These are phyloP conservation scores for Beauveria brongniartii DNA, from an alignment of 2,329 filamentous ascomycete genomes.

Conservation along the genomic window DNA sequence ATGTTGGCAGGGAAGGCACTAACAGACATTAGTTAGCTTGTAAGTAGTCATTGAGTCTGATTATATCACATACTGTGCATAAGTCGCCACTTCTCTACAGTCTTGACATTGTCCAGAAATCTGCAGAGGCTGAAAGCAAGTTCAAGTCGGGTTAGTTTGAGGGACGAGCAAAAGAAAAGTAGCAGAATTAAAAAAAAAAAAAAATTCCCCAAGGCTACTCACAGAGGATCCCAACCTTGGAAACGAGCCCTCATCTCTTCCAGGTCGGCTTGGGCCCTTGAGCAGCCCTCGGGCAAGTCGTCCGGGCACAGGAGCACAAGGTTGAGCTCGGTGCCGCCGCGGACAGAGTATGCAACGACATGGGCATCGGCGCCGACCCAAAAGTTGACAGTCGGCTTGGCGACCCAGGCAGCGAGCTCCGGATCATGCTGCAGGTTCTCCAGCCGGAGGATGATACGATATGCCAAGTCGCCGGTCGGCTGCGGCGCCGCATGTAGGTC, in stretches of 20 bases:
- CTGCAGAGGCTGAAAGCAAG: slow-evolving; percentile 19
- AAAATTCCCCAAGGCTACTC: background rate
- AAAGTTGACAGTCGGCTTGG: slow-evolving; percentile 44
- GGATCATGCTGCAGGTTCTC: slow-evolving; percentile 40
- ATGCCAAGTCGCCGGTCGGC: slow-evolving; percentile 58
- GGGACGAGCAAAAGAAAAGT: background rate
- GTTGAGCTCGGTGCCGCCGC: slow-evolving; percentile 53
- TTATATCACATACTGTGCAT: slow-evolving; percentile 37
- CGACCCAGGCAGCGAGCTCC: slow-evolving; percentile 43
- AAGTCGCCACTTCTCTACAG: slow-evolving; percentile 57
- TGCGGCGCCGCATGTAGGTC: slow-evolving; percentile 38
- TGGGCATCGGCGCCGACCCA: slow-evolving; percentile 58
- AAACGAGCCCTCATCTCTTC: slow-evolving; percentile 56
- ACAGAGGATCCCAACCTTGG: slow-evolving; percentile 54
- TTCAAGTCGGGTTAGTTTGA: background rate
- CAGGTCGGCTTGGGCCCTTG: slow-evolving; percentile 42
- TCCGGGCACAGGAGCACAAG: slow-evolving; percentile 60
- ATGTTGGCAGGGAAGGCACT: slow-evolving; percentile 12
- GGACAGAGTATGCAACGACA: slow-evolving; percentile 54
- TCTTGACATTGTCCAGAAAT: slow-evolving; percentile 38
- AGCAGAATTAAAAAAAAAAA: too few relatives aligned
- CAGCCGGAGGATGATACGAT: slow-evolving; percentile 48
- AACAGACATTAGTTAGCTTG: slow-evolving; percentile 28
- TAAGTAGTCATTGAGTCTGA: background rate
- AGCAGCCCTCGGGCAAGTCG: slow-evolving; percentile 46